These are phyloP conservation scores for Lenwebbia sp. DNA, from an alignment of 345 rosid genomes.

Conservation along the genomic window DNA sequence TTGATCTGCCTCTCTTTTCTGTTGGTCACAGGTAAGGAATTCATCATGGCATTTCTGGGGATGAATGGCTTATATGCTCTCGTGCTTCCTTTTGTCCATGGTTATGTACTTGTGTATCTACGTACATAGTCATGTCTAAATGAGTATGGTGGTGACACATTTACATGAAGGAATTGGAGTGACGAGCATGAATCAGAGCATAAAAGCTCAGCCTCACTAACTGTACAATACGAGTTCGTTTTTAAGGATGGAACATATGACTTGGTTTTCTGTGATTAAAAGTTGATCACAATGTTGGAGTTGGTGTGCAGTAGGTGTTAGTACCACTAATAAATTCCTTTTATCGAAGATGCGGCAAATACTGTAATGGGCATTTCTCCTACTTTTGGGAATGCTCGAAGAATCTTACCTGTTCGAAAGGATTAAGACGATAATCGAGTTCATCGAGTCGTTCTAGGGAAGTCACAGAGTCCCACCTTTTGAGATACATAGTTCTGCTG, in stretches of 20 bases:
- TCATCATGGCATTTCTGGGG: neutral
- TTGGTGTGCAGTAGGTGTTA: neutral
- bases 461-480: neutral
- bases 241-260: neutral
- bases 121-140: neutral
- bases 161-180: neutral
- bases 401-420: neutral
- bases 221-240: neutral
- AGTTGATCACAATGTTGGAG: neutral
- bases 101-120: neutral
- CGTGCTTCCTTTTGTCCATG: neutral
- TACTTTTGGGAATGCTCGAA: neutral
- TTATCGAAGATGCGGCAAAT: neutral
- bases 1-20: slow-evolving; percentile 58
- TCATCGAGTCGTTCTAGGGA: neutral
- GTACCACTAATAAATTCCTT: neutral
- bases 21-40: slow-evolving; percentile 73
- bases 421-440: neutral
- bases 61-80: neutral
- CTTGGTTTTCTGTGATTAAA: neutral
- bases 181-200: neutral
- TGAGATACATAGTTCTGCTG: neutral
- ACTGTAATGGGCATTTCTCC: neutral
- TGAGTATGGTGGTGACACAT: neutral
- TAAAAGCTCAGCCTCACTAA: neutral